These are phyloP conservation scores for Ceratocystis colombiana DNA, from an alignment of 2,329 filamentous ascomycete species.

Conservation along the genomic window DNA sequence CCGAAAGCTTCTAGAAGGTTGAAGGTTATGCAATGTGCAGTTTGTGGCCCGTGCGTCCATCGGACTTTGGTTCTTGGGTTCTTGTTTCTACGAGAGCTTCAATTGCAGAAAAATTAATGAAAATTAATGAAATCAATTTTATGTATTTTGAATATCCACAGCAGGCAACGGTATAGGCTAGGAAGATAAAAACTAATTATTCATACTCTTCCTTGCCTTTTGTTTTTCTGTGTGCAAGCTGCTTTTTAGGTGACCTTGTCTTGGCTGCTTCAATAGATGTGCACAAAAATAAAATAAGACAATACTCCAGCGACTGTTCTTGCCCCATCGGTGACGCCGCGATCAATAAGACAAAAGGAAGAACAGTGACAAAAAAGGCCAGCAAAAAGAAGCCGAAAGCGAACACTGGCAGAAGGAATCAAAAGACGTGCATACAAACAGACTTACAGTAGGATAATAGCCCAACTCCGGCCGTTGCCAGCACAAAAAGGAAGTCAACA, in stretches of 20 bases:
- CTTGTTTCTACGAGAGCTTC: background rate
- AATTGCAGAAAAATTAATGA: background rate
- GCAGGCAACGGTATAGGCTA: too few species aligned
- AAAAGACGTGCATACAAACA: background rate
- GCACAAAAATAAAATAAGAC: background rate
- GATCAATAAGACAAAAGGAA: background rate
- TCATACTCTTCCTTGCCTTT: too few species aligned
- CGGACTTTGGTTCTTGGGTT: slow-evolving; percentile 4
- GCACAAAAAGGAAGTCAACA: background rate
- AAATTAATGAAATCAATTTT: too few species aligned
- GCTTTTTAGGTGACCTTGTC: too few species aligned
- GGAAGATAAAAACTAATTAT: too few species aligned
- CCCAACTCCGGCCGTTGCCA: background rate
- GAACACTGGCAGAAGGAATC: too few species aligned
- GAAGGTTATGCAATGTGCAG: slow-evolving; percentile 7
- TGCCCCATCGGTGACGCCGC: slow-evolving; percentile 6
- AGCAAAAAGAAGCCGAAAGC: background rate
- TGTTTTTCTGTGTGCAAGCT: too few species aligned
- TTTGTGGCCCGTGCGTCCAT: slow-evolving; percentile 7
- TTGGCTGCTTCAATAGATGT: too few species aligned
- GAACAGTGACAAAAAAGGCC: background rate
- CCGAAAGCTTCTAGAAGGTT: slow-evolving; percentile 21
- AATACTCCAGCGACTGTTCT: background rate
- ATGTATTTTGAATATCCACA: too few species aligned
- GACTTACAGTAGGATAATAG: background rate